Conservation (phyloP, 208 protist genomes). For the Giardia muris region DNA sequence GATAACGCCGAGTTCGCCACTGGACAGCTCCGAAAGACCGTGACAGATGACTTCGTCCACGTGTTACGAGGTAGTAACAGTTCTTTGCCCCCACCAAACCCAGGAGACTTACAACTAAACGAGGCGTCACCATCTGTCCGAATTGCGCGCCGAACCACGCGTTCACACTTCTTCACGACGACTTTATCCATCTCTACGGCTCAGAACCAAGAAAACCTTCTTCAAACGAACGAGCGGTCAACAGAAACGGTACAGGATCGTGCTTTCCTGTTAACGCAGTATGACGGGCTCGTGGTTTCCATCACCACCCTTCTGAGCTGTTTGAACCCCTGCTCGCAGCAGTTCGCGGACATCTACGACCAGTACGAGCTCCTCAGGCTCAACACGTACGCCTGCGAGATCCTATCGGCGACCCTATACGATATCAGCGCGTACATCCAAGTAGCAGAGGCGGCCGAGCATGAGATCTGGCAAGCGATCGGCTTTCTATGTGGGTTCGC, state of each 20-base stretch:
- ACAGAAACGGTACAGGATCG: background rate
- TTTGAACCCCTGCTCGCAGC: background rate
- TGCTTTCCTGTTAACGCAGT: background rate
- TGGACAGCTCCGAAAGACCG: background rate
- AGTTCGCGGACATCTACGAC: background rate
- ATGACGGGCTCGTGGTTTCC: background rate
- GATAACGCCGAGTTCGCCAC: background rate
- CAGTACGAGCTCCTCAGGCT: background rate
- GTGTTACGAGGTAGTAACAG: background rate
- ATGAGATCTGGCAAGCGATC: background rate
- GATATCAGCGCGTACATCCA: background rate
- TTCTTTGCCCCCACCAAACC: too few species aligned
- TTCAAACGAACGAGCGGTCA: background rate
- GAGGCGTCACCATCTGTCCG: background rate
- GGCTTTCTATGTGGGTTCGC: background rate
- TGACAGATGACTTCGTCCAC: background rate
- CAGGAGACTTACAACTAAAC: background rate
- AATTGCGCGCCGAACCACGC: background rate
- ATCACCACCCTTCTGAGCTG: background rate
- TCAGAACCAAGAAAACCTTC: background rate
- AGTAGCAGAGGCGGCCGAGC: background rate
- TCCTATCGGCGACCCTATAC: background rate
- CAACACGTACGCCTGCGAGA: background rate
- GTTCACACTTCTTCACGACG: background rate
- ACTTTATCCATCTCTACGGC: background rate